phyloP scores from a whole-genome alignment of 176 grass and related monocot species.

The Melocanna baccifera region DNA sequence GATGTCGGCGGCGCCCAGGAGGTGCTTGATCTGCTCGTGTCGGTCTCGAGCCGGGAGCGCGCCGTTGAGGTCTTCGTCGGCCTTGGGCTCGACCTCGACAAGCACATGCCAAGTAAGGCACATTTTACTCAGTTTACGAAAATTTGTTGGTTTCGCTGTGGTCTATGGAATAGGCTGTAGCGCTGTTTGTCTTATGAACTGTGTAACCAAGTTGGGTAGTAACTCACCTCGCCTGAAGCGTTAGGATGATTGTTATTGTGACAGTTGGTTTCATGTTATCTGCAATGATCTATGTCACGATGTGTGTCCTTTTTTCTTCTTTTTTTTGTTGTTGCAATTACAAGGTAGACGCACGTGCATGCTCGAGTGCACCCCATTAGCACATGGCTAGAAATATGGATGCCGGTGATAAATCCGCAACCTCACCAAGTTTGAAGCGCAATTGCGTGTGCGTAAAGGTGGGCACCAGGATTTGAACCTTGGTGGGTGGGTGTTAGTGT shows the following conservation, averaged over 20 bases:
- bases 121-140: not conserved
- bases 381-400: too few species aligned
- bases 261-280: not conserved
- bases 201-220: not conserved
- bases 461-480: too few species aligned
- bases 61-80: constrained; percentile 34
- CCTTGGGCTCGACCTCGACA: constrained; percentile 35
- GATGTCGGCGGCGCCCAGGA: constrained; percentile 37
- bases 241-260: not conserved
- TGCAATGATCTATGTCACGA: not conserved
- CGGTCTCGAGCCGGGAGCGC: constrained; percentile 29
- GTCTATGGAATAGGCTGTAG: not conserved
- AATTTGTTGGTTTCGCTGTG: not conserved
- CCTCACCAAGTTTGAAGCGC: too few species aligned
- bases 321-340: not conserved
- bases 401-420: too few species aligned
- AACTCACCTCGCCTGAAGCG: not conserved
- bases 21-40: constrained; percentile 42
- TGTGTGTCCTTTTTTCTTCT: not conserved
- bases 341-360: too few species aligned
- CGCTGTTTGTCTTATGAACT: not conserved
- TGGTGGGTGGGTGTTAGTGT: not conserved
- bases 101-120: constrained; percentile 28
- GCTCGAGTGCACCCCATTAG: too few species aligned
- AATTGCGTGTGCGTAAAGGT: too few species aligned